Evolutionary conservation across 441 rosid genomes (phyloP), one percentile per base, ranked within the genome.

Genomic region (Capsella rubella): DNA sequence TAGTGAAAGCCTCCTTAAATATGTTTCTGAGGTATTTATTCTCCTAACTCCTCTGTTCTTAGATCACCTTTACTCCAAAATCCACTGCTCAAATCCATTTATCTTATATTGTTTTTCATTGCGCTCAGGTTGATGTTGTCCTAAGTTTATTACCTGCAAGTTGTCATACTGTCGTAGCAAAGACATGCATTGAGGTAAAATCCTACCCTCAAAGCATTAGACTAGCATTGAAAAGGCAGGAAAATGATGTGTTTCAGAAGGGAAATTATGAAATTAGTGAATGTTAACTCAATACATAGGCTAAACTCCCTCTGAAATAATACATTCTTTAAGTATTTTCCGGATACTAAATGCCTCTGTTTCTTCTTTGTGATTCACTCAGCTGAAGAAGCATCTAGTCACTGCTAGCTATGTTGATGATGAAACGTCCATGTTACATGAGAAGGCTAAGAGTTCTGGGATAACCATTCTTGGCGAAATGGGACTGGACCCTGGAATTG

Each of bases 401-500:
- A 95, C 99, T 43, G 97, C 99, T 49, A 95, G 97, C 84, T 95
- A 95, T 71, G 84, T 95, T 8, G 97, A 95, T 72, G 90, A 88
- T 74, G 78, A 89, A 58, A 85, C 88, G 74, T 90, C 84, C 40
- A 80, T 49, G 70, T 82, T 95, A 62, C 82, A 89, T 64, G 92
- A 87, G 55, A 85, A 82, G 80, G 97, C 97, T 70, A 92, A 83
- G 83, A 83, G 58, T 69, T 96, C 87, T 55, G 94, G 91, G 63
- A 79, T 90, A 67, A 86, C 96, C 2, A 88, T 92, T 84, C 94
- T 95, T 61, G 97, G 97, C 5, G 97, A 92, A 85, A 90, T 92
- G 96, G 97, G 97, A 55, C 79, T 95, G 81, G 97, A 95, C 80
- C 97, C 97, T 69, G 99, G 97, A 78, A 95, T 95, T 39, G 97